These are phyloP conservation scores for Teunomyces kruisii DNA, from an alignment of 805 yeast genomes.

Conservation along the genomic window DNA sequence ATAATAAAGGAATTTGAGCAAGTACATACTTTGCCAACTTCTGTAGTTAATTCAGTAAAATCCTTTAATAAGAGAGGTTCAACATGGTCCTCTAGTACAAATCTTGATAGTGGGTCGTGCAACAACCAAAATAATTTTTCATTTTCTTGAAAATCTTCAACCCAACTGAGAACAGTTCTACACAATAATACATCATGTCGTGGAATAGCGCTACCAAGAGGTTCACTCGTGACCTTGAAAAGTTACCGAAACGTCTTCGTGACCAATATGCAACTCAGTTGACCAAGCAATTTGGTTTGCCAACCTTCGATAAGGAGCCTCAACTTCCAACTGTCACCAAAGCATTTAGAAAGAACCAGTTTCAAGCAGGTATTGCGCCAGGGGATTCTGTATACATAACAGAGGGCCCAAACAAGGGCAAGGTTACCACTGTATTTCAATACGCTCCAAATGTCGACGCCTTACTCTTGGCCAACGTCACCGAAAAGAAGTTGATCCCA, in stretches of 20 bases:
- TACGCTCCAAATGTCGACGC: constrained; percentile 62
- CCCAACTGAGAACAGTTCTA: neutral
- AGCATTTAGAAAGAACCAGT: constrained; percentile 38
- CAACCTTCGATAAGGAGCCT: constrained; percentile 29
- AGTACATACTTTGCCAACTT: too few relatives aligned
- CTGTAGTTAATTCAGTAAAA: too few relatives aligned
- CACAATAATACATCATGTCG: constrained; percentile 22
- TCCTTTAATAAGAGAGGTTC: neutral
- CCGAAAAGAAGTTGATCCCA: constrained; percentile 66
- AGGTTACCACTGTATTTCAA: constrained; percentile 63
- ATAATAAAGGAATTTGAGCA: neutral
- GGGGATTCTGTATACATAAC: constrained; percentile 79
- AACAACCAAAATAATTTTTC: constrained; percentile 3
- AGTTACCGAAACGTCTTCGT: constrained; percentile 31
- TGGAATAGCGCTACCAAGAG: constrained; percentile 34
- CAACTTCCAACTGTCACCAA: constrained; percentile 19
- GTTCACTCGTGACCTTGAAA: constrained; percentile 35
- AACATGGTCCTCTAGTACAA: neutral
- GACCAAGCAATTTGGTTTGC: constrained; percentile 28
- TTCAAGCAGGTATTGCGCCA: constrained; percentile 58
- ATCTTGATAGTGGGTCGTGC: constrained; percentile 1
- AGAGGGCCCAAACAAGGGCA: constrained; percentile 73
- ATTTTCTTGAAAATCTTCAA: neutral
- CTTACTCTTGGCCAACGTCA: constrained; percentile 66
- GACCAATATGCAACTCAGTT: constrained; percentile 20